phyloP scores from a whole-genome alignment of 345 rosid species.

The Salix caprea region DNA sequence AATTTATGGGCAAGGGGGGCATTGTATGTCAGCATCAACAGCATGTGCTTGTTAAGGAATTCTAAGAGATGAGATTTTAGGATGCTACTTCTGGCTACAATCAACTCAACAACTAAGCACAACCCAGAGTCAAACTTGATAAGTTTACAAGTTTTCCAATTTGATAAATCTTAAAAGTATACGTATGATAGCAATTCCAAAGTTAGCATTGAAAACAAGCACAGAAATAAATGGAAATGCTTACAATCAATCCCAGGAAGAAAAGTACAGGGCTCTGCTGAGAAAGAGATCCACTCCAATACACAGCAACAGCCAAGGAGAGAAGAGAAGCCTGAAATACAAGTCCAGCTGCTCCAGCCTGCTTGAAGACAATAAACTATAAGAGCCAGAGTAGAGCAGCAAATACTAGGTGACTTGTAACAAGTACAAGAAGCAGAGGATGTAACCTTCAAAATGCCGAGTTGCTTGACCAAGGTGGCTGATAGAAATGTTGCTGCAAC shows the following conservation, averaged over 20 bases:
- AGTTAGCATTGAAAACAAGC: background rate
- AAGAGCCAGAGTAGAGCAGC: background rate
- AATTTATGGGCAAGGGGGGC: background rate
- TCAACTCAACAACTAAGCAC: too few species aligned
- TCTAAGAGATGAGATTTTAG: background rate
- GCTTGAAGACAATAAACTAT: constrained; percentile 18
- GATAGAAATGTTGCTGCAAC: constrained; percentile 89
- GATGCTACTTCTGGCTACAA: too few species aligned
- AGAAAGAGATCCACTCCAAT: constrained; percentile 68
- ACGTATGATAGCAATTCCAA: background rate
- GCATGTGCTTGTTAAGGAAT: background rate
- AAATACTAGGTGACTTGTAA: background rate
- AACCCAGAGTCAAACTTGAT: background rate
- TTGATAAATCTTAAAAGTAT: background rate
- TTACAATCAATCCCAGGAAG: constrained; percentile 79
- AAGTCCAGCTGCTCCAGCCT: constrained; percentile 95
- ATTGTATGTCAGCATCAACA: background rate
- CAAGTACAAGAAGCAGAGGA: constrained; percentile 8
- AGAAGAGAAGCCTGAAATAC: constrained; percentile 84
- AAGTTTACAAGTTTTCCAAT: background rate
- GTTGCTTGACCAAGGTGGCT: constrained; percentile 60
- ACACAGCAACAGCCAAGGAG: constrained; percentile 63
- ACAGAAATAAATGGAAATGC: constrained; percentile 17
- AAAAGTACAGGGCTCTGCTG: constrained; percentile 60
- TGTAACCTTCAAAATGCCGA: constrained; percentile 71